Percentiles rank a stretch among this genome's conserved stretches.
These are phyloP conservation scores for Neurospora sp. DNA, from an alignment of 495 filamentous ascomycete genomes.

Conservation along the genomic window DNA sequence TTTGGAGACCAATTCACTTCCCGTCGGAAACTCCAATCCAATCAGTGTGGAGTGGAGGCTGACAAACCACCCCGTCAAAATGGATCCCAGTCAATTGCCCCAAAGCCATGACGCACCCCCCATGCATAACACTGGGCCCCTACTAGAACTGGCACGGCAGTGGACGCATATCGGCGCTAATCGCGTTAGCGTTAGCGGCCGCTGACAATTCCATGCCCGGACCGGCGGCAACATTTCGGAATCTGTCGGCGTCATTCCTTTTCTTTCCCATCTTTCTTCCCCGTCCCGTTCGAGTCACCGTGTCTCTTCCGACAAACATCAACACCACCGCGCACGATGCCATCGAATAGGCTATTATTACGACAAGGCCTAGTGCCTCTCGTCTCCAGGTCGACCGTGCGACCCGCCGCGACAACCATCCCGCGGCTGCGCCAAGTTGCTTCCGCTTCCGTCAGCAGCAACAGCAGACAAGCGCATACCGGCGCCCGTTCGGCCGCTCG, in stretches of 20 bases:
- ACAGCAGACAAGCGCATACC: slow-evolving; percentile 14
- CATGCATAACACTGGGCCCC: slow-evolving; percentile 4
- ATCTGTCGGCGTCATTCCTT: not conserved
- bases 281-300: not conserved
- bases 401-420: not conserved
- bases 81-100: not conserved
- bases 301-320: not conserved
- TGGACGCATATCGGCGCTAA: not conserved
- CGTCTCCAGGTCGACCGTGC: slow-evolving; percentile 5
- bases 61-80: not conserved
- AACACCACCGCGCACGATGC: slow-evolving; percentile 5
- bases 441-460: slow-evolving; percentile 11
- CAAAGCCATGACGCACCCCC: slow-evolving; percentile 17
- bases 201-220: not conserved
- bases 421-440: slow-evolving; percentile 8
- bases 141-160: not conserved
- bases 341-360: slow-evolving; percentile 13
- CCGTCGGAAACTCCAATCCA: not conserved
- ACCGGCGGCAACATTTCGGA: not conserved
- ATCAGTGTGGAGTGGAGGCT: not conserved
- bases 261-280: not conserved
- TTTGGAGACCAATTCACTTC: not conserved
- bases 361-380: slow-evolving; percentile 20
- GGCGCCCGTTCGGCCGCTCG: not conserved
- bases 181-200: not conserved